A percentile compares a stretch with the other conserved stretches of the same genome.
phyloP scores from a whole-genome alignment of 805 yeast genomes.

The Lachancea dasiensis region DNA sequence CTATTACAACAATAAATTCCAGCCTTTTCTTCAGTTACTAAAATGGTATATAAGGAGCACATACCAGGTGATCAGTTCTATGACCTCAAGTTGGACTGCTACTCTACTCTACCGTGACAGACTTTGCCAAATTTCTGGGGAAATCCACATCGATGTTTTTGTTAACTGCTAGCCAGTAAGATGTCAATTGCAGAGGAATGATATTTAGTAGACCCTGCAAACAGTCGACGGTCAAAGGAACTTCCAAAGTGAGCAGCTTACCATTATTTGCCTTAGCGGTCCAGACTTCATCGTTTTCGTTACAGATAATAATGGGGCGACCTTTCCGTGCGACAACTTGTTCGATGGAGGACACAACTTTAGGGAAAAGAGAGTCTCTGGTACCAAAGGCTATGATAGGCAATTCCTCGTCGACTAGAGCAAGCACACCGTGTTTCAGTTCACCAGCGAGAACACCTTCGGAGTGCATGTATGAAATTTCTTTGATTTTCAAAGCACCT shows the following conservation, averaged over 20 bases:
- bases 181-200: constrained; percentile 89
- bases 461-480: constrained; percentile 96
- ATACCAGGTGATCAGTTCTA: too few species aligned
- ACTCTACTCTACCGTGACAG: constrained; percentile 87
- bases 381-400: constrained; percentile 97
- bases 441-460: constrained; percentile 99
- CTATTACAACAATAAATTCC: too few species aligned
- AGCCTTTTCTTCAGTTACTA: too few species aligned
- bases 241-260: constrained; percentile 70
- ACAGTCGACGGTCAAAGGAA: constrained; percentile 95
- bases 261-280: constrained; percentile 34
- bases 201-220: constrained; percentile 94
- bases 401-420: constrained; percentile 86
- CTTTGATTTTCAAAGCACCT: constrained; percentile 97
- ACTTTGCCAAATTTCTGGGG: constrained; percentile 97
- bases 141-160: constrained; percentile 96
- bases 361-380: constrained; percentile 91
- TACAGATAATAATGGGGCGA: constrained; percentile 88
- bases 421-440: constrained; percentile 96
- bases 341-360: constrained; percentile 89
- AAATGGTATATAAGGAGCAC: too few species aligned
- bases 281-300: constrained; percentile 67
- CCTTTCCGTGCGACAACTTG: constrained; percentile 98
- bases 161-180: constrained; percentile 93
- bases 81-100: too few species aligned